Percentiles rank a stretch among this genome's conserved stretches.
Conservation (phyloP, 495 filamentous ascomycete genomes). For the Hypoxylon perforatum region DNA sequence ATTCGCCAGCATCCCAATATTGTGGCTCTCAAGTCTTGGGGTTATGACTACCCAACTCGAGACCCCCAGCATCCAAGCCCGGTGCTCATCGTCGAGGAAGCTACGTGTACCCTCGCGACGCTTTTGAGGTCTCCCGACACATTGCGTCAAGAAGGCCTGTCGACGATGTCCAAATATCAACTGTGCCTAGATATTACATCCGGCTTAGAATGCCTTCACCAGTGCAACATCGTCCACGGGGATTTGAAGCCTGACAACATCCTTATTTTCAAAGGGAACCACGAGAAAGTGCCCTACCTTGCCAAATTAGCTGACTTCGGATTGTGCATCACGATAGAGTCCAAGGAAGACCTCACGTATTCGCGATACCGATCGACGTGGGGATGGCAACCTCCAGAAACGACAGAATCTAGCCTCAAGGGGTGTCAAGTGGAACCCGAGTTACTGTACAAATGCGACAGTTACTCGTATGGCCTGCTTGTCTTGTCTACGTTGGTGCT, state of each 20-base stretch:
- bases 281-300: background rate
- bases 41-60: background rate
- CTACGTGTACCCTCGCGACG: background rate
- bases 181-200: background rate
- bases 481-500: background rate
- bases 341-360: background rate
- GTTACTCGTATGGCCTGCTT: background rate
- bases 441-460: background rate
- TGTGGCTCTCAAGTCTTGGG: background rate
- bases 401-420: background rate
- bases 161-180: background rate
- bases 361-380: background rate
- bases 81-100: background rate
- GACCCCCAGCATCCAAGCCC: background rate
- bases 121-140: background rate
- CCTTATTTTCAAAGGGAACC: background rate
- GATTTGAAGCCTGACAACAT: background rate
- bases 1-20: background rate
- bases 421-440: background rate
- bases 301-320: background rate
- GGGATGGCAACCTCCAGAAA: background rate
- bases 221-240: background rate
- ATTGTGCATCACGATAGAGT: background rate
- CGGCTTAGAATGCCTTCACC: background rate
- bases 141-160: background rate